Base-by-base conservation (phyloP, 1,284 basidiomycete species). In the Ganoderma meredithae region DNA sequence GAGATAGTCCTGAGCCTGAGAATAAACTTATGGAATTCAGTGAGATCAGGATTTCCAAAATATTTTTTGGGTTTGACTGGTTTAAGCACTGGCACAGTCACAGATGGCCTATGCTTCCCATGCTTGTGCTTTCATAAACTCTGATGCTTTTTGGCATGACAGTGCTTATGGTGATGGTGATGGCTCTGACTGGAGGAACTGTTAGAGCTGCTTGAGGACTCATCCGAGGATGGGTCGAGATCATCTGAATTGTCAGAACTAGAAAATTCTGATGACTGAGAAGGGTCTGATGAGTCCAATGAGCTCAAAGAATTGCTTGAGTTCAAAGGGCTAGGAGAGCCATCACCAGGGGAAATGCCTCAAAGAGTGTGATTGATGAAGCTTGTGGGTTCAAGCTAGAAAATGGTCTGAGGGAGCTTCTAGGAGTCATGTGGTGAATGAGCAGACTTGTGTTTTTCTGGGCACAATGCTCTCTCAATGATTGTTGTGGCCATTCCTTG, bases 1-100 rank as follows among this genome's bases (percentile, higher is more conserved):
- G 0, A 74, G 6, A 31, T 70, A 71, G 5, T 68, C 66, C 0
- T 44, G 49, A 4, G 41, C 61, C 41, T 75, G 63, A 62, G 31
- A 44, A 72, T 68, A 44, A 75, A 73, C 39, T 68, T 67, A n/a
- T 75, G 71, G 62, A 75, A 75, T 4, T 55, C 63, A 22, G 72
- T 64, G 7, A 66, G 64, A 19, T 75, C 67, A 0, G 70, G 19
- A 0, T 33, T 40, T 0, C 73, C 73, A 17, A 70, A 63, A 25
- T 75, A 75, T 3, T 44, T 36, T 15, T 63, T 64, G 0, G 72
- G 72, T 13, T 71, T 59, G 55, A 64, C 64, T 31, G 73, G 73
- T 36, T 72, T 74, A 0, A 69, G 63, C 1, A 55, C 10, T 15
- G 53, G 53, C 4, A 44, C 19, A 6, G 27, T 31, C 27, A 4